Evolutionary conservation across 2,329 filamentous ascomycete species (phyloP).

Genomic region (Talaromyces sp.): DNA sequence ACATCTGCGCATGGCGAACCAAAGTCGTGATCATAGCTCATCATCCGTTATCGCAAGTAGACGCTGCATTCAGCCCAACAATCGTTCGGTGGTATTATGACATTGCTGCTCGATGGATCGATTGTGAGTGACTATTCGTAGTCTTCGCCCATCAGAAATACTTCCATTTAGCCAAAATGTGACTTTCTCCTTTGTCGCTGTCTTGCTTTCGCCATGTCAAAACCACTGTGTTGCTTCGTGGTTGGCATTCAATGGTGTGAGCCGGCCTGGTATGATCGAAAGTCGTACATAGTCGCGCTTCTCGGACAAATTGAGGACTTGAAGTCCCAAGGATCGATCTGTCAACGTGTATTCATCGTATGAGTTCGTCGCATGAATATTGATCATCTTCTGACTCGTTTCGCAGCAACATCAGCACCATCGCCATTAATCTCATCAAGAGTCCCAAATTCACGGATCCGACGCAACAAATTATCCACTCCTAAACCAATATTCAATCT

Average conservation of each 20-base stretch:
- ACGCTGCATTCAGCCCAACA: not conserved
- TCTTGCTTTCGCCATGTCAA: not conserved
- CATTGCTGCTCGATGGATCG: not conserved
- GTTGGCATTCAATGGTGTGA: not conserved
- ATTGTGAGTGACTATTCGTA: no score
- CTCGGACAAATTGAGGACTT: no score
- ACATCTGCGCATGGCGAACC: not conserved
- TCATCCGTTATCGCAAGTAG: not conserved
- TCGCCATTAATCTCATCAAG: constrained; percentile 23
- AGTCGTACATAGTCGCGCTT: not conserved
- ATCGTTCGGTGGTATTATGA: not conserved
- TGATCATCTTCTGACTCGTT: constrained; percentile 22
- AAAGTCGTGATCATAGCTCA: not conserved
- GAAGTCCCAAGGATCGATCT: not conserved
- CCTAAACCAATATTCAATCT: constrained; percentile 34
- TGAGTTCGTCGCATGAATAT: not conserved
- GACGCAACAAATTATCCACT: constrained; percentile 35
- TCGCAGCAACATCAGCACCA: constrained; percentile 23
- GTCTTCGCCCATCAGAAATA: not conserved
- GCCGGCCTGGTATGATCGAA: not conserved
- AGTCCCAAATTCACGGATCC: constrained; percentile 32
- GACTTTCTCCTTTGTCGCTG: not conserved
- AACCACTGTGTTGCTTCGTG: not conserved
- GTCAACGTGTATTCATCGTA: not conserved
- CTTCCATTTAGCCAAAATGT: not conserved